Percentiles rank a stretch among this genome's conserved stretches.
These are phyloP conservation scores for Asterionellopsis glacialis DNA, from an alignment of 108 stramenopile species.

Conservation along the genomic window DNA sequence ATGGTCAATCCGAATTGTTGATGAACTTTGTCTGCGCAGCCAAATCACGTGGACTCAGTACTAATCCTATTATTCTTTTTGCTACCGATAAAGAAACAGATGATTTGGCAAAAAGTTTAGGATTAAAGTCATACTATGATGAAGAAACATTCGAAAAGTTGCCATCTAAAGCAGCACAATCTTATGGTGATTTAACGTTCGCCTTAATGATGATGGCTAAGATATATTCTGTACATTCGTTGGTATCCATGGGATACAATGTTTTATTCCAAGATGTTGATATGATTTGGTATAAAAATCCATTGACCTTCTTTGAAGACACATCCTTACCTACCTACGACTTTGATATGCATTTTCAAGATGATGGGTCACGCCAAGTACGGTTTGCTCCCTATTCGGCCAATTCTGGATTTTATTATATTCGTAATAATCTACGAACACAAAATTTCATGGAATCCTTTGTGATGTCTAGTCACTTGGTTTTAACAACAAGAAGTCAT, in stretches of 20 bases:
- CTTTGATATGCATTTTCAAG: slow-evolving; percentile 25
- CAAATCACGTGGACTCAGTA: slow-evolving; percentile 21
- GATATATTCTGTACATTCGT: slow-evolving; percentile 64
- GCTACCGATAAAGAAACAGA: slow-evolving; percentile 56
- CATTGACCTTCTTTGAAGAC: slow-evolving; percentile 2
- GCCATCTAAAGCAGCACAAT: slow-evolving; percentile 34
- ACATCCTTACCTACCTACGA: not conserved
- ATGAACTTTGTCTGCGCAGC: slow-evolving; percentile 64
- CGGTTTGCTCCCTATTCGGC: slow-evolving; percentile 75
- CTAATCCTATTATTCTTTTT: slow-evolving; percentile 40
- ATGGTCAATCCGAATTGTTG: slow-evolving; percentile 59
- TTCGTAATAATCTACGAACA: slow-evolving; percentile 55
- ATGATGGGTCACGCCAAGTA: slow-evolving; percentile 74
- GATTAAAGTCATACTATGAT: slow-evolving; percentile 45
- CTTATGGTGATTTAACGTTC: slow-evolving; percentile 69
- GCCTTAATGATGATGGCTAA: slow-evolving; percentile 74
- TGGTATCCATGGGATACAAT: slow-evolving; percentile 67
- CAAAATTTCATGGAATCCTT: slow-evolving; percentile 42
- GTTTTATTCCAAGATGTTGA: slow-evolving; percentile 43
- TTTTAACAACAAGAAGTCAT: slow-evolving; percentile 51
- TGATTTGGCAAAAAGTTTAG: slow-evolving; percentile 44
- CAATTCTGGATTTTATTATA: slow-evolving; percentile 84
- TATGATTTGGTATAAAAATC: slow-evolving; percentile 5
- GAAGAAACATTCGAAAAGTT: slow-evolving; percentile 41
- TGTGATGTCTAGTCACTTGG: slow-evolving; percentile 49